Conservation (phyloP, 2,329 filamentous ascomycete genomes). For the Chaetomium strumarium region DNA sequence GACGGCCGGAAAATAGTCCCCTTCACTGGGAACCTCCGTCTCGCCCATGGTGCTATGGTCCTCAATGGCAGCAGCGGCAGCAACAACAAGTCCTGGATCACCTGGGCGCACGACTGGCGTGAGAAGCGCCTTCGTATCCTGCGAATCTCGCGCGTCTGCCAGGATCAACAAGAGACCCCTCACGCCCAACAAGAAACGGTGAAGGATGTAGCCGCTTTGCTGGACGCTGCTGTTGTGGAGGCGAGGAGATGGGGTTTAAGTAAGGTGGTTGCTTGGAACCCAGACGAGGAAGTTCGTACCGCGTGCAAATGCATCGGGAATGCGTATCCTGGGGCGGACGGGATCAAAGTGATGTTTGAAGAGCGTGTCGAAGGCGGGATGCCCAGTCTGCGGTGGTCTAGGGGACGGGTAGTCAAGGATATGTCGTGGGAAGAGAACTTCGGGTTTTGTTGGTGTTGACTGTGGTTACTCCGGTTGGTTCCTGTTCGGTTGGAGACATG, state of each 20-base stretch:
- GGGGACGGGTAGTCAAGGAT: slow-evolving; percentile 22
- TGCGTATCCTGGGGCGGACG: slow-evolving; percentile 33
- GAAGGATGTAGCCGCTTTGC: slow-evolving; percentile 26
- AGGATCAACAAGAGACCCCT: background rate
- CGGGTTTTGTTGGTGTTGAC: slow-evolving; percentile 29
- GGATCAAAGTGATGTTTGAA: slow-evolving; percentile 27
- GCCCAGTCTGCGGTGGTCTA: slow-evolving; percentile 34
- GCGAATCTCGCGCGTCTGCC: slow-evolving; percentile 21
- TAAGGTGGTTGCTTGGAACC: slow-evolving; percentile 35
- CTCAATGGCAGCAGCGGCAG: slow-evolving; percentile 1
- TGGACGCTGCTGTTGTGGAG: slow-evolving; percentile 32
- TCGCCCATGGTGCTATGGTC: slow-evolving; percentile 25
- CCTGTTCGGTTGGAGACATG: no score
- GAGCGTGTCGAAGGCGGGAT: slow-evolving; percentile 30
- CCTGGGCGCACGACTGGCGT: slow-evolving; percentile 34
- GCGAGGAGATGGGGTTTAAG: slow-evolving; percentile 29
- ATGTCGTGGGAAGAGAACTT: slow-evolving; percentile 30
- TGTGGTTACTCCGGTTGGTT: background rate
- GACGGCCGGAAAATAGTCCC: slow-evolving; percentile 23
- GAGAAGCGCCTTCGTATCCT: slow-evolving; percentile 28
- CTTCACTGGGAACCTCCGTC: slow-evolving; percentile 1
- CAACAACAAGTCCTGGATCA: slow-evolving; percentile 27
- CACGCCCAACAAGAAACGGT: slow-evolving; percentile 18
- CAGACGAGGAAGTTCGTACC: slow-evolving; percentile 26
- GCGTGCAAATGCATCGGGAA: slow-evolving; percentile 29